Base-by-base conservation (phyloP, 2,329 filamentous ascomycete species). In the Alternaria gansuensis region DNA sequence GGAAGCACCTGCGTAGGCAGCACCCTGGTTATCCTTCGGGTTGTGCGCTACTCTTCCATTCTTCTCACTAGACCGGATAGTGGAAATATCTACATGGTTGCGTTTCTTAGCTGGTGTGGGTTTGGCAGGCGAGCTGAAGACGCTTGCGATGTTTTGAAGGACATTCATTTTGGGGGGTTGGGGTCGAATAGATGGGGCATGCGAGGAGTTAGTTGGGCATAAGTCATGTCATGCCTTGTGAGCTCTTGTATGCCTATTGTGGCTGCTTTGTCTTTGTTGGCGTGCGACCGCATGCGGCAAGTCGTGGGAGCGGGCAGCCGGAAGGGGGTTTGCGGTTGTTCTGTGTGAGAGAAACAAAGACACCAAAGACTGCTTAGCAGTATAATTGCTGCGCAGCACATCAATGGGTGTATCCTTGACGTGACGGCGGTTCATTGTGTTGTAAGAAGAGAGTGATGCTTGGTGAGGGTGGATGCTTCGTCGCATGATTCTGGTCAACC, bases 201-300 rank as follows among this genome's bases (percentile, higher is more conserved):
- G 17, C 9, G 5, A 9, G 21, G 17, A 29, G n/a, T 23, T 1
- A 21, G 5, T 49, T 1, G 23, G 4, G 10, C 4, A 13, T 21
- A 23, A 14, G 8, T 11, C 3, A 24, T 17, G 17, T 37, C 17
- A 34, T 10, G 29, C 4, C 1, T 45, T 24, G 11, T n/a, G 17
- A 6, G 8, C n/a, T 61, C 53, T 62, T 51, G 53, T 60, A 54
- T 57, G 54, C n/a, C 2, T 10, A 21, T 9, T 11, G 28, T 39
- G 8, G 24, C 17, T 2, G 34, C 51, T 59, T 54, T 63, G 58
- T 59, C 57, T 63, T 60, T 57, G 53, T 59, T 29, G n/a, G 17
- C 11, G 5, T 7, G 14, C 28, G 26, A 50, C 61, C 57, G 55
- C 48, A 64, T 62, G 44, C 60, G 60, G 56, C 14, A 50, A 10